phyloP scores from a whole-genome alignment of 768 basidiomycete genomes.

The Leccinum barrowsii region DNA sequence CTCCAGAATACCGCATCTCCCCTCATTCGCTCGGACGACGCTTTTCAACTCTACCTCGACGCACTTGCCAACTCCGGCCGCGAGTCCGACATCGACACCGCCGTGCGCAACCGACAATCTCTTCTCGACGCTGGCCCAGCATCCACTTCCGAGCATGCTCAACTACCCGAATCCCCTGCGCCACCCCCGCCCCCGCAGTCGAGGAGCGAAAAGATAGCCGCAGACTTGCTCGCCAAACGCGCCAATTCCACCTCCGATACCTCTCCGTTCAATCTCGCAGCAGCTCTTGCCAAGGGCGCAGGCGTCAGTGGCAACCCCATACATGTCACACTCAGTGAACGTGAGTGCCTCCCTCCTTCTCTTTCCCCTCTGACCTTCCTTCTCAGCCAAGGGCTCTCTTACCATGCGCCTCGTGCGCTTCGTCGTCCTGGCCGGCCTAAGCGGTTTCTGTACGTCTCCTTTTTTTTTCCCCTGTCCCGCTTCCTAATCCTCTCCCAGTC shows the following conservation, averaged over 20 bases:
- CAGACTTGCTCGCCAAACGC: conserved; percentile 35
- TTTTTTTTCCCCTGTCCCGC: background rate
- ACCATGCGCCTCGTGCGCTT: conserved; percentile 62
- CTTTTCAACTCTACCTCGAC: conserved; percentile 74
- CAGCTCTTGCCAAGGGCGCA: conserved; percentile 40
- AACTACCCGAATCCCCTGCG: conserved; percentile 9
- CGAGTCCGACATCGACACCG: conserved; percentile 53
- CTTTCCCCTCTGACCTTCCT: background rate
- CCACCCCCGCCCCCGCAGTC: conserved; percentile 21
- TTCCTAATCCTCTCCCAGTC: conserved; percentile 40
- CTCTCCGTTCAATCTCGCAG: conserved; percentile 33
- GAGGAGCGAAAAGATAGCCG: conserved; percentile 41
- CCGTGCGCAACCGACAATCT: conserved; percentile 67
- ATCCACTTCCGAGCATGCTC: conserved; percentile 2
- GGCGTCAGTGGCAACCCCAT: conserved; percentile 59
- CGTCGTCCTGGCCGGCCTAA: conserved; percentile 49
- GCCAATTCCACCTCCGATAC: conserved; percentile 6
- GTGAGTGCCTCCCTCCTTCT: conserved; percentile 40
- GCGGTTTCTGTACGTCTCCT: conserved; percentile 60
- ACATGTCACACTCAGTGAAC: conserved; percentile 78
- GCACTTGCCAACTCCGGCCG: conserved; percentile 60
- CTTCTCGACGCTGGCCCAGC: conserved; percentile 44
- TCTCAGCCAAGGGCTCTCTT: conserved; percentile 65
- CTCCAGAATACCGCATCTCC: conserved; percentile 65
- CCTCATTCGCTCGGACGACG: conserved; percentile 62